Evolutionary conservation across 306 rosid species (phyloP).

Genomic region (Cucumis hystrix): DNA sequence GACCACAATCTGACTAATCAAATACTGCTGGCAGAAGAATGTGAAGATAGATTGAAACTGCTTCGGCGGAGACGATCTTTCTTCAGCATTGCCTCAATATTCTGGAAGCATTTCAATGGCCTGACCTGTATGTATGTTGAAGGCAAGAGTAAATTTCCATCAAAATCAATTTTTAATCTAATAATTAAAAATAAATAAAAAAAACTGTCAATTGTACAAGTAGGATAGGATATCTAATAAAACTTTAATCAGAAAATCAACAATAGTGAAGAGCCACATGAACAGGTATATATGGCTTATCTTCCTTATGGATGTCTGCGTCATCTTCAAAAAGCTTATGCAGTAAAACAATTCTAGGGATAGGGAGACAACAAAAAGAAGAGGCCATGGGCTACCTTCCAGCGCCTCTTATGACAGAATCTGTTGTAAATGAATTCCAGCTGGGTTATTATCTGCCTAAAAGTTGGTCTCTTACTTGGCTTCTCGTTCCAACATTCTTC

Average conservation of each 20-base stretch:
- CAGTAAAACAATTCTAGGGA: not conserved
- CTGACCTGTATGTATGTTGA: constrained; percentile 43
- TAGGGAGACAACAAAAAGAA: not conserved
- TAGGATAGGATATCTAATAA: not conserved
- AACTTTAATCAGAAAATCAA: not conserved
- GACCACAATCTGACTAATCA: constrained; percentile 3
- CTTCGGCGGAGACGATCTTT: constrained; percentile 29
- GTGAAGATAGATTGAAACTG: constrained; percentile 48
- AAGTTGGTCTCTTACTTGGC: constrained; percentile 73
- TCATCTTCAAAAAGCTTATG: not conserved
- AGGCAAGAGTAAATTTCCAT: not conserved
- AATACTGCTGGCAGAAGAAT: constrained; percentile 29
- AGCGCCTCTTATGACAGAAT: constrained; percentile 50
- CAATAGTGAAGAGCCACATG: not conserved
- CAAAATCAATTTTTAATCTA: not conserved
- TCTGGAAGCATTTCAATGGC: constrained; percentile 72
- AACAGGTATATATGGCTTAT: not conserved
- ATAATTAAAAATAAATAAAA: not conserved
- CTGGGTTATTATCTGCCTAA: constrained; percentile 62
- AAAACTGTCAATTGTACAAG: not conserved
- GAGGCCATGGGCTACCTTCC: constrained; percentile 60
- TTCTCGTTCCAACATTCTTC: constrained; percentile 89
- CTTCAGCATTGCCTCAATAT: constrained; percentile 62
- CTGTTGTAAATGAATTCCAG: constrained; percentile 56
- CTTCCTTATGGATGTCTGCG: not conserved